Percentiles rank a stretch among this genome's conserved stretches.
These are phyloP conservation scores for Verbena officinalis DNA, from an alignment of 257 asterid genomes.

Conservation along the genomic window DNA sequence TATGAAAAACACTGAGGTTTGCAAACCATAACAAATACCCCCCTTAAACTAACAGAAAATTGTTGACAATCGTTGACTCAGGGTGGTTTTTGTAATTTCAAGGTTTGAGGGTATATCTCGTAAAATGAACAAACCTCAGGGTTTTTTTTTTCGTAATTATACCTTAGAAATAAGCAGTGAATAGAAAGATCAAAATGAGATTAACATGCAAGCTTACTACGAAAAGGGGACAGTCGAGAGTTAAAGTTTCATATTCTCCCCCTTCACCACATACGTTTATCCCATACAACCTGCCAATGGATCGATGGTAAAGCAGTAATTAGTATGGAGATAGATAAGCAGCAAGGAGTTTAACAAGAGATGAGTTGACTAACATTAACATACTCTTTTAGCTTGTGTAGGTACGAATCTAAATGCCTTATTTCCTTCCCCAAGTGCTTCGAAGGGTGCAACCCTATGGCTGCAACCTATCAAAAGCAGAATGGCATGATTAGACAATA, in stretches of 20 bases:
- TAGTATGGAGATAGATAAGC: constrained; percentile 31
- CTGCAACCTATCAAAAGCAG: constrained; percentile 72
- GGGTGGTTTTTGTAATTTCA: too few species aligned
- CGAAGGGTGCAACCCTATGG: constrained; percentile 88
- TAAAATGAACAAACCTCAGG: too few species aligned
- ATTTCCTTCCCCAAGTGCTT: constrained; percentile 95
- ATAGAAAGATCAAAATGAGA: constrained; percentile 18
- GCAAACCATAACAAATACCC: too few species aligned
- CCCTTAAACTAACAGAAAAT: too few species aligned
- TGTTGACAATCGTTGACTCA: too few species aligned
- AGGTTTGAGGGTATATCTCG: too few species aligned
- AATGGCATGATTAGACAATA: background rate
- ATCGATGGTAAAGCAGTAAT: constrained; percentile 26
- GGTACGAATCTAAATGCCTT: constrained; percentile 59
- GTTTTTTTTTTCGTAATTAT: too few species aligned
- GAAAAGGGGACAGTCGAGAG: constrained; percentile 96
- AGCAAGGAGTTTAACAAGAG: constrained; percentile 26
- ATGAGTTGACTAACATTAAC: constrained; percentile 46
- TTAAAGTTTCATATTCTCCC: constrained; percentile 96
- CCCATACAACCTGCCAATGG: constrained; percentile 79
- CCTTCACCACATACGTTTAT: constrained; percentile 98
- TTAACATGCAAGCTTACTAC: constrained; percentile 52
- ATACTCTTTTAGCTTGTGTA: constrained; percentile 92
- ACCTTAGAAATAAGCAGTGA: too few species aligned
- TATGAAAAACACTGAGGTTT: too few species aligned